These are phyloP conservation scores for Backusella macrospora DNA, from an alignment of 192 early-diverging fungal species.

Conservation along the genomic window DNA sequence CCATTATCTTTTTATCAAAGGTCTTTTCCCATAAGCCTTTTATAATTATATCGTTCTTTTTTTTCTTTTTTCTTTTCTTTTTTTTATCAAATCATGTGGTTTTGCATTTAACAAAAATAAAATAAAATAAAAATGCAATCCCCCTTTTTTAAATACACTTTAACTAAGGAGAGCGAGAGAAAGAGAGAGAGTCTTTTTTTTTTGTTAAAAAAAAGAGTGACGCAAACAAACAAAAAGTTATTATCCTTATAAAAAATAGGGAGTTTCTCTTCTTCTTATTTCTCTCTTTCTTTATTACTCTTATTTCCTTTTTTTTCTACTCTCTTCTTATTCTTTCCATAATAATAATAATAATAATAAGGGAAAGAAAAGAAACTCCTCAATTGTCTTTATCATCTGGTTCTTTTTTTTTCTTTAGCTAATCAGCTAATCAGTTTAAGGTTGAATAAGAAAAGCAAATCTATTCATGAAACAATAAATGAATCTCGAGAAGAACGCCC, in stretches of 20 bases:
- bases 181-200: too few species aligned
- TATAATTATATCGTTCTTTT: too few species aligned
- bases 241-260: not conserved
- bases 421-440: conserved; percentile 15
- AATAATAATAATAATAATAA: not conserved
- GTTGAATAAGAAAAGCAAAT: not conserved
- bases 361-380: not conserved
- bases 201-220: not conserved
- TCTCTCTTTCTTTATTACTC: not conserved
- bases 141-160: not conserved
- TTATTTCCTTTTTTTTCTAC: not conserved
- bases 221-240: not conserved
- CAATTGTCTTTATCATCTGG: too few species aligned
- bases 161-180: not conserved
- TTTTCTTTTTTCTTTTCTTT: too few species aligned
- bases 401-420: not conserved
- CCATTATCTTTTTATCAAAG: not conserved
- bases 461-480: conserved; percentile 27
- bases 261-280: not conserved
- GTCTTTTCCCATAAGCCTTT: not conserved
- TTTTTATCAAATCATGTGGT: not conserved
- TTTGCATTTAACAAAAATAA: conserved; percentile 3
- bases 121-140: conserved; percentile 6
- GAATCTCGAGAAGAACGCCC: conserved; percentile 27
- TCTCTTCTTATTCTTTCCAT: not conserved